phyloP scores from a whole-genome alignment of 768 basidiomycete species.

The Hydnomerulius pinastri region DNA sequence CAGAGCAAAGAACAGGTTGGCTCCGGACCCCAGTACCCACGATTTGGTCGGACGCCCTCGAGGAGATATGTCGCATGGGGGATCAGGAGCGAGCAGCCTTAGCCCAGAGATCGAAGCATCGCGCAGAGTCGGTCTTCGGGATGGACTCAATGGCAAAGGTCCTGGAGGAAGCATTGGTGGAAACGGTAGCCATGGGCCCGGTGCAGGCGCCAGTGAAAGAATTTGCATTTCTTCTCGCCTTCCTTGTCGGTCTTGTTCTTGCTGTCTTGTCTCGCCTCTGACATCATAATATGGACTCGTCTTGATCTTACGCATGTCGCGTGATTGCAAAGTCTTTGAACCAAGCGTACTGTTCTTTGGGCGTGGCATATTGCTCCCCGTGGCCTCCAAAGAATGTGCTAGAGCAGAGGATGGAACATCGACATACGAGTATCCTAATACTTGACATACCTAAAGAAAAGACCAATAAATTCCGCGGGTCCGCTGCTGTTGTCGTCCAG shows the following conservation, averaged over 20 bases:
- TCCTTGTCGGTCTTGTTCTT: constrained; percentile 27
- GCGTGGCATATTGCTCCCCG: constrained; percentile 63
- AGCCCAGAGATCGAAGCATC: constrained; percentile 51
- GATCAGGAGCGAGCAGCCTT: constrained; percentile 36
- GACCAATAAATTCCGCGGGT: constrained; percentile 46
- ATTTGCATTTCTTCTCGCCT: constrained; percentile 16
- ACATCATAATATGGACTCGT: neutral
- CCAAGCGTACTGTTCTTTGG: constrained; percentile 74
- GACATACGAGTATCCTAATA: neutral
- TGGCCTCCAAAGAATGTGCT: constrained; percentile 85
- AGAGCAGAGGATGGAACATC: constrained; percentile 4
- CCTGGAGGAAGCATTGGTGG: constrained; percentile 54
- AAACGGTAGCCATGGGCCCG: constrained; percentile 59
- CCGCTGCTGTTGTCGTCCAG: neutral
- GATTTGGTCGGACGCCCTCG: constrained; percentile 71
- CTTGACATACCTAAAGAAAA: constrained; percentile 74
- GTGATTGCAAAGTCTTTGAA: constrained; percentile 69
- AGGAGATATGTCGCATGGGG: constrained; percentile 49
- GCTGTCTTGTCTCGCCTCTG: constrained; percentile 18
- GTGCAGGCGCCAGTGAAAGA: constrained; percentile 25
- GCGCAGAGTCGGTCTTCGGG: constrained; percentile 71
- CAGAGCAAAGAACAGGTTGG: constrained; percentile 70
- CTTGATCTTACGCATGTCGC: constrained; percentile 18
- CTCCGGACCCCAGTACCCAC: constrained; percentile 61
- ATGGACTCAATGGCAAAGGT: constrained; percentile 72